A percentile compares a stretch with the other conserved stretches of the same genome.
These are phyloP conservation scores for Hypoxylon sp. DNA, from an alignment of 2,329 filamentous ascomycete species.

Conservation along the genomic window DNA sequence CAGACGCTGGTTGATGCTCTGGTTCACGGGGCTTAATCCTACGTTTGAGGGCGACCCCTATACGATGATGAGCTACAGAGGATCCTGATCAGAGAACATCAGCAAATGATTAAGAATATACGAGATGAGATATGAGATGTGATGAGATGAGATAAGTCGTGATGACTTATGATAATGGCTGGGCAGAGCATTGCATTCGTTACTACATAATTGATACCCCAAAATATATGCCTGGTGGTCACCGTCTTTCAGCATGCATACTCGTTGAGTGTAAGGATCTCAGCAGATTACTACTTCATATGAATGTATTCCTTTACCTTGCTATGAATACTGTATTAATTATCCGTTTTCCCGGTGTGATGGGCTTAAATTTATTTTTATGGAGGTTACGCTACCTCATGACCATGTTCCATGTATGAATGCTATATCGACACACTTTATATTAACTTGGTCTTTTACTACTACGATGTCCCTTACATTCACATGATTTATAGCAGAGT, in stretches of 20 bases:
- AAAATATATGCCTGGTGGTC: conserved; percentile 9
- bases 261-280: conserved; percentile 2
- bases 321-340: background rate
- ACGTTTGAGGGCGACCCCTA: background rate
- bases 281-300: background rate
- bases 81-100: background rate
- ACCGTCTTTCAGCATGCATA: conserved; percentile 13
- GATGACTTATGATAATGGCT: conserved; percentile 9
- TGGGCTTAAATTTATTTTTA: background rate
- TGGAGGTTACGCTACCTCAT: background rate
- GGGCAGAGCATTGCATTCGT: conserved; percentile 18
- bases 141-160: conserved; percentile 13
- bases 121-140: conserved; percentile 14
- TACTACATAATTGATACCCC: conserved; percentile 34
- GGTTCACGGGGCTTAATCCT: conserved; percentile 34
- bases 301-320: background rate
- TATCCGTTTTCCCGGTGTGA: background rate
- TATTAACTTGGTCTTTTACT: background rate
- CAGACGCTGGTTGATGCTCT: conserved; percentile 64
- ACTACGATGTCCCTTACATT: background rate
- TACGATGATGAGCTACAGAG: background rate
- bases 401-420: background rate
- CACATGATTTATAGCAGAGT: background rate
- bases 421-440: background rate
- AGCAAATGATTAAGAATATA: conserved; percentile 6